Evolutionary conservation across 495 filamentous ascomycete genomes (phyloP).

Genomic region (Astrothelium macrocarpum): DNA sequence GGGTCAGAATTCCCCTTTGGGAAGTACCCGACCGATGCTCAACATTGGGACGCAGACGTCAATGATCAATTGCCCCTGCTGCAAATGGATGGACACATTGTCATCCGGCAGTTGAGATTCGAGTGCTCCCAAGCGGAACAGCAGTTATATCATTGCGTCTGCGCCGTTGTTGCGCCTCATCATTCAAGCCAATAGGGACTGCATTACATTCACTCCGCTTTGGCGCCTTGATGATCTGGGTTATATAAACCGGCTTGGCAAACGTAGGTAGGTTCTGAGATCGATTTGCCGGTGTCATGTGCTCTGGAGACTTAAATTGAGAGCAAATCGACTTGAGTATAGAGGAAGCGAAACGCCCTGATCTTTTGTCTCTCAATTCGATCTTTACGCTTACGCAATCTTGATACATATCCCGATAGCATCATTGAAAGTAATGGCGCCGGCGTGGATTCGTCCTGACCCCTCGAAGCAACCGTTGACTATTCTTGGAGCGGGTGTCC

Average conservation of each 20-base stretch:
- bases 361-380: not conserved
- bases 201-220: not conserved
- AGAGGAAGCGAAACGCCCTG: conserved; percentile 1
- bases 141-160: not conserved
- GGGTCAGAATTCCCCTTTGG: not conserved
- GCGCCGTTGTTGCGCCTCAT: not conserved
- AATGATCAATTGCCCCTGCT: not conserved
- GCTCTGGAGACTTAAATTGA: not conserved
- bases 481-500: conserved; percentile 40
- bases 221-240: not conserved
- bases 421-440: not conserved
- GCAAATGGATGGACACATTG: not conserved
- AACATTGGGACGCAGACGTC: not conserved
- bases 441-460: not conserved
- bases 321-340: not conserved
- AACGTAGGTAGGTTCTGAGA: not conserved
- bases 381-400: not conserved
- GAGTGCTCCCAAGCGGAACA: not conserved
- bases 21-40: not conserved
- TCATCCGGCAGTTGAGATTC: not conserved
- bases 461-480: conserved; percentile 26
- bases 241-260: not conserved
- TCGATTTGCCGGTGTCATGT: not conserved
- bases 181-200: not conserved
- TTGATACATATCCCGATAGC: not conserved